These are phyloP conservation scores for Aspergillus caelatus DNA, from an alignment of 2,329 filamentous ascomycete species.

Conservation along the genomic window DNA sequence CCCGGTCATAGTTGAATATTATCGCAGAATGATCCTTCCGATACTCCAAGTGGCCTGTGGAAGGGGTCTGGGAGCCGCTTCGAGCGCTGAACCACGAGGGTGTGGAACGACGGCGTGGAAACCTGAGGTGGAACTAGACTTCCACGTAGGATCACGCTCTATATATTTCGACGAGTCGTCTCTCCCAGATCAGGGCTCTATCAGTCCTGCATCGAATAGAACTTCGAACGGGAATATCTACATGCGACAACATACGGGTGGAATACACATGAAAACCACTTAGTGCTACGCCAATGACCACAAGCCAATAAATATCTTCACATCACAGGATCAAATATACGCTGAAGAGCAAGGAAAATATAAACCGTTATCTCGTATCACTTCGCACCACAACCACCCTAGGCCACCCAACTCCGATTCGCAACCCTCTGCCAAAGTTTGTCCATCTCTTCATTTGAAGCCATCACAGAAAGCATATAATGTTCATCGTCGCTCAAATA, in stretches of 20 bases:
- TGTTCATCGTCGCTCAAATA: conserved; percentile 11
- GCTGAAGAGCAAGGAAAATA: not conserved
- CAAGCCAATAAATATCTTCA: no score
- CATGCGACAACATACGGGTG: not conserved
- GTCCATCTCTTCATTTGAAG: conserved; percentile 22
- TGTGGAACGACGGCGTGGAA: not conserved
- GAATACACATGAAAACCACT: no score
- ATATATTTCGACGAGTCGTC: no score
- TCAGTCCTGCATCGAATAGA: not conserved
- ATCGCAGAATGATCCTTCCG: not conserved
- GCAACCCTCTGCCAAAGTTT: conserved; percentile 15
- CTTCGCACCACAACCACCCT: not conserved
- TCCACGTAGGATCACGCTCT: no score
- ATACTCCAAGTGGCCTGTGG: not conserved
- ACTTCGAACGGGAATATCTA: not conserved
- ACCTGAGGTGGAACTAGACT: not conserved
- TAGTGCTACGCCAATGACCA: not conserved
- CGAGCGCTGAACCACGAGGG: not conserved
- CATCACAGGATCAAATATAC: not conserved
- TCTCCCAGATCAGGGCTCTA: not conserved
- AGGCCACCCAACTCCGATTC: conserved; percentile 13
- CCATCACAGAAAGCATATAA: conserved; percentile 17
- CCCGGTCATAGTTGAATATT: not conserved
- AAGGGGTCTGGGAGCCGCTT: not conserved
- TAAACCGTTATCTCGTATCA: not conserved